phyloP scores from a whole-genome alignment of 2,329 filamentous ascomycete species.

The Sarocladium oryzae region DNA sequence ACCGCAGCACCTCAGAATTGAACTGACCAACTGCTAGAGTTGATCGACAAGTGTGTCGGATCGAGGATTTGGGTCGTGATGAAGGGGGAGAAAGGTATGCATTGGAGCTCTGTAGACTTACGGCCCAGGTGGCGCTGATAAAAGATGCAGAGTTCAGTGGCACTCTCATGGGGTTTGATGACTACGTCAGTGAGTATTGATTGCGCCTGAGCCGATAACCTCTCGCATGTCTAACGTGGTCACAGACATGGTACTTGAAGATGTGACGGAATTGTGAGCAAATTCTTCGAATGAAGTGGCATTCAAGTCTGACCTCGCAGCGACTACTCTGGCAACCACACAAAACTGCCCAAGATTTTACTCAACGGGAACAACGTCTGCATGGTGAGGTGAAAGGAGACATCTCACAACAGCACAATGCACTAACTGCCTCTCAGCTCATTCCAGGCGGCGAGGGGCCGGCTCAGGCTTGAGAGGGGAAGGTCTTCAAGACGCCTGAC shows the following conservation, averaged over 20 bases:
- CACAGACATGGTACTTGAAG: slow-evolving; percentile 93
- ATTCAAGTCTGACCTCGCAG: slow-evolving; percentile 36
- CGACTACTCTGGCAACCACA: slow-evolving; percentile 83
- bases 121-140: slow-evolving; percentile 13
- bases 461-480: slow-evolving; percentile 11
- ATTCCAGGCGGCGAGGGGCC: slow-evolving; percentile 75
- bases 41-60: slow-evolving; percentile 98
- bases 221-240: slow-evolving; percentile 15
- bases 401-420: neutral
- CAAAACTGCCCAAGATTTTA: slow-evolving; percentile 87
- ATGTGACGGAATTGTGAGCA: slow-evolving; percentile 85
- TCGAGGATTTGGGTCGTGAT: slow-evolving; percentile 98
- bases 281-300: neutral
- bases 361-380: slow-evolving; percentile 98
- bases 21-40: slow-evolving; percentile 49
- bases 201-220: neutral
- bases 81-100: slow-evolving; percentile 92
- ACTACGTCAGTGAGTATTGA: slow-evolving; percentile 96
- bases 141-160: slow-evolving; percentile 76
- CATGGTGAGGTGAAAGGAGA: slow-evolving; percentile 64
- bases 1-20: neutral
- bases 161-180: slow-evolving; percentile 90
- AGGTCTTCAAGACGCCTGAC: neutral
- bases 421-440: slow-evolving; percentile 41
- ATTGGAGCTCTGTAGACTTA: neutral